Base-by-base conservation (phyloP, 805 yeast genomes). In the Candida caryicola region DNA sequence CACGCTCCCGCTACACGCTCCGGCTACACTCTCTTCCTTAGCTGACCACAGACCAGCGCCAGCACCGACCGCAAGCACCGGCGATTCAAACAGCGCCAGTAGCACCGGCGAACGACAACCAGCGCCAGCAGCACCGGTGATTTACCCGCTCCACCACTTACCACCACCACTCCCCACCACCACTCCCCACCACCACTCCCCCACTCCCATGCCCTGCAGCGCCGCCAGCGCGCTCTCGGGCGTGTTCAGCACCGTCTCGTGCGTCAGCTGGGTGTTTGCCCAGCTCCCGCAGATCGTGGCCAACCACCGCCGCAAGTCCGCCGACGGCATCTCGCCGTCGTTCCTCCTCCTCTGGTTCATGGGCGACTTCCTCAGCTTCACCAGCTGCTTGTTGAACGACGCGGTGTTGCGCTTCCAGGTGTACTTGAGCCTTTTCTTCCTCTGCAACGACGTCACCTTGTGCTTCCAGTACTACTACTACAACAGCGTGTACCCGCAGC, bases 251-350 rank as follows among this genome's bases (percentile, higher is more conserved):
- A 40, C 52, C 5, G 23, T 50, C 5, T 78, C 84, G 3, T 60
- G 79, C 27, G 57, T 62, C 4, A 71, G 81, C 41, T 83, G 91
- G 90, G 64, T 82, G 25, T 79, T 82, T 55, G 90, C 90, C 2
- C 90, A 82, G 56, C 52, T 79, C 13, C 90, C 90, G 1, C 91
- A 83, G 52, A 80, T 82, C 9, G 59, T 72, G 40, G 67, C 73
- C 49, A 83, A 82, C 54, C 79, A 79, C 55, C 57, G 62, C 10
- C 67, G 67, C 49, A 74, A 79, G 44, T 74, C 85, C 2, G 85
- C 85, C 4, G 85, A 77, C 14, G 90, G 90, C 2, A 66, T 83
- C 16, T 78, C 86, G 9, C 67, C 76, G 23, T 69, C 71, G 4
- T 83, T 83, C 47, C 68, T 83, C 3, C 44, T 70, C 8, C 72